Evolutionary conservation across 2,329 filamentous ascomycete genomes (phyloP), one percentile per base, ranked within the genome.

Genomic region (Hymenoscyphus linearis): DNA sequence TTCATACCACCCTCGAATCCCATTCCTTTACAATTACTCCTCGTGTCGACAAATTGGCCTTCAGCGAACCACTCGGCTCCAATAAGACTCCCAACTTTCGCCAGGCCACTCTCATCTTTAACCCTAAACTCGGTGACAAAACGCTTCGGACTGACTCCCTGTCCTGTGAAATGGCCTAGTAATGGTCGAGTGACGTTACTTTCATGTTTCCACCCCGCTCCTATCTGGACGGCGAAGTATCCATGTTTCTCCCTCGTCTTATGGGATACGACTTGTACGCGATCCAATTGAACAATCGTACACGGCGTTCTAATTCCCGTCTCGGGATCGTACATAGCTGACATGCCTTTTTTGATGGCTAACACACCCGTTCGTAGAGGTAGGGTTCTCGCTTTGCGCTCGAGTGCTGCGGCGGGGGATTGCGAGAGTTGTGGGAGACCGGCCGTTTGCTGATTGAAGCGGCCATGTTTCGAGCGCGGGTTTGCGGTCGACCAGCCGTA

Each of bases 1-100:
- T 99, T 99, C 95, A 99, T 99, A 68, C 91, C 95, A 83, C 95
- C 95, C 10, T 89, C 91, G 74, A 97, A 99, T 7, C 95, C 95
- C 84, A 91, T 93, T 58, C 95, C 95, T 73, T 90, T 85, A 69
- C 86, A 88, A 72, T 89, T 85, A 55, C 86, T 88, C 70, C 87
- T 83, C 59, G 91, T 87, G 78, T 99, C 95, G 63, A 99, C 89
- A 76, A 86, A 96, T 77, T 97, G 92, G 18, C 95, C 95, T 72
- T 88, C 84, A 70, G 87, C 82, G 78, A 98, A 98, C 90, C 95
- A 96, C 71, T 90, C 87, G n/a, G 95, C 91, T 64, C 84, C 82
- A 67, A 99, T 84, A 69, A 83, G 80, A 69, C 87, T 80, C 50
- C 95, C 95, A 26, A 97, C 82, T 26, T 85, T 83, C 59, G 93